phyloP scores from a whole-genome alignment of 2,329 filamentous ascomycete genomes.

The Arthrocladium fulminans region DNA sequence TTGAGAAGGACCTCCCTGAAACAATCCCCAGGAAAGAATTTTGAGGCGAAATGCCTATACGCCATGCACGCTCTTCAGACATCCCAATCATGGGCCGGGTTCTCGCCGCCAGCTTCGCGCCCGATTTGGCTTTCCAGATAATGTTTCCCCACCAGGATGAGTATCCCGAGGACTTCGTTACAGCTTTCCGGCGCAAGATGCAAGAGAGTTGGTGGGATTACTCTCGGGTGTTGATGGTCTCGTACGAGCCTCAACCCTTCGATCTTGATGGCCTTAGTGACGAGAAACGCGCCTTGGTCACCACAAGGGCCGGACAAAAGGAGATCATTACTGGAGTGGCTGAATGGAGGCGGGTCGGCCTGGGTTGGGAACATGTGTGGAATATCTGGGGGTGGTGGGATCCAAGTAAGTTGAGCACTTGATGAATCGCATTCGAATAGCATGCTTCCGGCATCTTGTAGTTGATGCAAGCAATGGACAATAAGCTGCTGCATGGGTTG shows the following conservation, averaged over 20 bases:
- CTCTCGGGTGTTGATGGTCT: constrained; percentile 12
- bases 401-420: constrained; percentile 13
- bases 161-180: constrained; percentile 11
- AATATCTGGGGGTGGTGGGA: constrained; percentile 14
- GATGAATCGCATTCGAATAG: neutral
- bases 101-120: constrained; percentile 13
- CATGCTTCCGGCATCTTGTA: no score
- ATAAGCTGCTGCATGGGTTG: no score
- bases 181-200: constrained; percentile 9
- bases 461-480: no score
- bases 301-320: constrained; percentile 3
- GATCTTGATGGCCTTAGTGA: neutral
- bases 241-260: neutral
- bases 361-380: constrained; percentile 10
- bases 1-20: no score
- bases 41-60: constrained; percentile 13
- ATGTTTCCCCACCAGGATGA: constrained; percentile 13
- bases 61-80: constrained; percentile 11
- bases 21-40: no score
- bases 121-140: constrained; percentile 10
- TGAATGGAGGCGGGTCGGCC: constrained; percentile 12
- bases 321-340: constrained; percentile 14
- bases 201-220: constrained; percentile 13
- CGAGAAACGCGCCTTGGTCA: neutral
- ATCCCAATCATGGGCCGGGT: constrained; percentile 15